Base-by-base conservation (phyloP, 345 rosid species). In the Cochlearia excelsa region DNA sequence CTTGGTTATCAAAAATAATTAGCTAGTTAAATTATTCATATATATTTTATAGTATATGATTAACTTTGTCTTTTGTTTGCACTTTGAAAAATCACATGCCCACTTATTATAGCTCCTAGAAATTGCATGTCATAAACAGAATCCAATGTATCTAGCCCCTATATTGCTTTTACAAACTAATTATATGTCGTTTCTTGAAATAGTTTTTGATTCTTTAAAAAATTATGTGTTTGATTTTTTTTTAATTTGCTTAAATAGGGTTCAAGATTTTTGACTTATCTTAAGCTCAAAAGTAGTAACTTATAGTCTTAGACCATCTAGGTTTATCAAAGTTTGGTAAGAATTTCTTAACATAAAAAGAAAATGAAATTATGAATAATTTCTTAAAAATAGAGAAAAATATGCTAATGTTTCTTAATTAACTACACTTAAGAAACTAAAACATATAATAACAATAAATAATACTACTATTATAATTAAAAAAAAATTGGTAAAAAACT, bases 121-220 rank as follows among this genome's bases (percentile, higher is more conserved):
- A 80, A 65, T 59, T 84, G 71, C 87, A 75, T 72, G 5, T n/a
- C 47, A 28, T 34, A 49, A 33, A 54, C 37, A 68, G 83, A 67
- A 84, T 80, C 79, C 83, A 46, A 77, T 80, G 80, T 74, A 44
- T 30, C 72, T 54, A 54, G 58, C 57, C 7, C 49, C 7, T 47
- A 51, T 3, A 33, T 0, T 67, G 59, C 45, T 37, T 67, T 29
- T n/a, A n/a, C 23, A 16, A 16, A 45, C 47, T 34, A 44, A 7
- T 29, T 54, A 9, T 39, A 3, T 47, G 40, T 55, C 74, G 40
- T 16, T n/a, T n/a, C n/a, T n/a, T n/a, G n/a, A n/a, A n/a, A n/a
- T n/a, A n/a, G 23, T 16, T 16, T 16, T 16, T 16, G 23, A 16
- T 16, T 16, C 23, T 0, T 16, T 16, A 16, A 16, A 16, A 16